Conservation (phyloP, 495 filamentous ascomycete genomes). For the Achaetomiella virescens region DNA sequence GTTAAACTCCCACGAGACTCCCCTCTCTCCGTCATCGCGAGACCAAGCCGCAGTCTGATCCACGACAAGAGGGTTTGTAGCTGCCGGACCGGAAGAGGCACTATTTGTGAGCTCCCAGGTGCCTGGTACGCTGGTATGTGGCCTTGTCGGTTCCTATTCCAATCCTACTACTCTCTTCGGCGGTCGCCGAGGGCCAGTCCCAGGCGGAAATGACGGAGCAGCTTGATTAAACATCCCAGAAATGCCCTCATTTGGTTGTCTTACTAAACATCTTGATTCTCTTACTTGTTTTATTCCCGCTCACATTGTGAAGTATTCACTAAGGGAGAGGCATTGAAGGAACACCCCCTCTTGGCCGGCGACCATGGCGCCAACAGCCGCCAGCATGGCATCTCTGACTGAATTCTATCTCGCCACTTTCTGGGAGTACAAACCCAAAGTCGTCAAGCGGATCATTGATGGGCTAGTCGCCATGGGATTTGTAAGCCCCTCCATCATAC, state of each 20-base stretch:
- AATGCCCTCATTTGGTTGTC: too few relatives aligned
- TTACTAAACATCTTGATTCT: background rate
- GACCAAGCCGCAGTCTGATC: too few relatives aligned
- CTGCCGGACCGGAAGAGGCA: too few relatives aligned
- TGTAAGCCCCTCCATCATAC: conserved; percentile 14
- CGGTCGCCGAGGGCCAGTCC: too few relatives aligned
- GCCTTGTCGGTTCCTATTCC: background rate
- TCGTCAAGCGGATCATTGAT: conserved; percentile 22
- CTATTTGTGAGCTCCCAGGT: too few relatives aligned
- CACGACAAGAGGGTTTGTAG: too few relatives aligned
- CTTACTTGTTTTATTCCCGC: background rate
- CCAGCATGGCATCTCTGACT: background rate
- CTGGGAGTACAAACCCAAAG: conserved; percentile 29
- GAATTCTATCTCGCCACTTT: conserved; percentile 30
- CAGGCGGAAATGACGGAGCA: too few relatives aligned
- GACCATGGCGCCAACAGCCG: background rate
- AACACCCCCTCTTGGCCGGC: background rate
- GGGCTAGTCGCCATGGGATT: conserved; percentile 11
- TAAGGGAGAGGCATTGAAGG: background rate
- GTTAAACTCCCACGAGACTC: too few relatives aligned
- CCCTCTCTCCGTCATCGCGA: too few relatives aligned
- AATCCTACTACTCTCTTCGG: conserved; percentile 3
- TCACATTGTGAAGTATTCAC: background rate
- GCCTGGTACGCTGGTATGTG: too few relatives aligned
- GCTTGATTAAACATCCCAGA: too few relatives aligned